Base-by-base conservation (phyloP, 768 basidiomycete species). In the Trichaptum fuscoviolaceum region DNA sequence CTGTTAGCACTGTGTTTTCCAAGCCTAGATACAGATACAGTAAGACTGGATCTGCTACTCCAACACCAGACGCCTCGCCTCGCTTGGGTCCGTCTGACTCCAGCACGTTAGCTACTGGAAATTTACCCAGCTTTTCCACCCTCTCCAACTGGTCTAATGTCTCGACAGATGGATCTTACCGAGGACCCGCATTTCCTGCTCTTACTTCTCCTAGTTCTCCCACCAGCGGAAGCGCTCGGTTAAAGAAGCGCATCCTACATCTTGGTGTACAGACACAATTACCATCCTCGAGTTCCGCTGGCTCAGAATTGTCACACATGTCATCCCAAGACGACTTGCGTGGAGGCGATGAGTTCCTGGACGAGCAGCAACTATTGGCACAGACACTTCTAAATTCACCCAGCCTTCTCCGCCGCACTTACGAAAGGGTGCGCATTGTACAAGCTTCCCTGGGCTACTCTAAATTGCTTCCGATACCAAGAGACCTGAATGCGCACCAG, bases 401-500 rank as follows among this genome's bases (percentile, higher is more conserved):
- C 6, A 71, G 78, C 23, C 82, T 92, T 1, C 77, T 85, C n/a
- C 79, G 77, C 36, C 81, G 77, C 36, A 90, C 89, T 17, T 89
- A 88, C 70, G 79, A 79, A 35, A 78, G 88, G 30, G 84, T 92
- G 26, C 79, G 90, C 23, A 73, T 82, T 1, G 86, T 89, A 25
- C 90, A 91, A 75, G 78, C 77, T 15, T 81, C 79, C 64, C 82
- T 90, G 81, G 89, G 90, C 1, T 91, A 90, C 73, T 79, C 82
- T 18, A 73, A 77, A 4, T 74, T 90, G 30, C 76, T 91, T 8
- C 86, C 87, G 12, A 68, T 84, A 59, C 42, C 42, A 52, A 52
- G 42, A 52, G 42, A 52, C 10, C 42, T 52, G 15, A 52, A 20
- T 2, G 20, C 10, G 12, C 20, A 52, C 15, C 42, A 52, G 20